Percentiles rank a stretch among this genome's conserved stretches.
phyloP scores from a whole-genome alignment of 805 yeast species.

The Yamadazyma scolyti region DNA sequence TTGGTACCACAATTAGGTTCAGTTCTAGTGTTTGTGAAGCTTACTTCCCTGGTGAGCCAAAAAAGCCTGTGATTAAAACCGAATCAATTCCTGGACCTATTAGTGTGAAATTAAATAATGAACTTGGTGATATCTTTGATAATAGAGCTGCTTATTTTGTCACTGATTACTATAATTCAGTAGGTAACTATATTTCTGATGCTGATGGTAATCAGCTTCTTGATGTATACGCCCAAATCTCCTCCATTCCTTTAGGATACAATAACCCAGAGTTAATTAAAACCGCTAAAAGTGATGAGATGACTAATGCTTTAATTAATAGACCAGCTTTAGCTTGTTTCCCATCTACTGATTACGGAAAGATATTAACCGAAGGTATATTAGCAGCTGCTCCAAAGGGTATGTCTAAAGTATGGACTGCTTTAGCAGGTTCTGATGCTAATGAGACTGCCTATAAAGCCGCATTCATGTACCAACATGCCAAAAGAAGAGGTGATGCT shows the following conservation, averaged over 20 bases:
- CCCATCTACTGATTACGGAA: slow-evolving; percentile 48
- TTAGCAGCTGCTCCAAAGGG: slow-evolving; percentile 66
- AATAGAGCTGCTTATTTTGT: slow-evolving; percentile 41
- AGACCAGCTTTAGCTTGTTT: slow-evolving; percentile 45
- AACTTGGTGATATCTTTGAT: slow-evolving; percentile 36
- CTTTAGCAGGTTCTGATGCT: slow-evolving; percentile 65
- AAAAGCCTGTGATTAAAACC: slow-evolving; percentile 26
- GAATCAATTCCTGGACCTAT: slow-evolving; percentile 37
- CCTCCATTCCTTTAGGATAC: slow-evolving; percentile 42
- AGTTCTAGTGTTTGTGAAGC: slow-evolving; percentile 5
- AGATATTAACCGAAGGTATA: slow-evolving; percentile 46
- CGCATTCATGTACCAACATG: slow-evolving; percentile 62
- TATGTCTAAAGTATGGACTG: slow-evolving; percentile 58
- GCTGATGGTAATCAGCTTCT: slow-evolving; percentile 39
- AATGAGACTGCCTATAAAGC: slow-evolving; percentile 71
- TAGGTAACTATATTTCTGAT: slow-evolving; percentile 40
- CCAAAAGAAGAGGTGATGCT: slow-evolving; percentile 46
- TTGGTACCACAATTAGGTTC: no score
- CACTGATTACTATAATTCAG: slow-evolving; percentile 33
- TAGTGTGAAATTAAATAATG: slow-evolving; percentile 25
- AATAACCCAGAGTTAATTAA: slow-evolving; percentile 38
- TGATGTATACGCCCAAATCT: slow-evolving; percentile 41
- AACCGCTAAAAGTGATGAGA: slow-evolving; percentile 36
- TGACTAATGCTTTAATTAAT: slow-evolving; percentile 39
- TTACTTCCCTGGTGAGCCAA: slow-evolving; percentile 37